phyloP scores from a whole-genome alignment of 1,284 basidiomycete species.

The Anthracocystis panici-leucophaei region DNA sequence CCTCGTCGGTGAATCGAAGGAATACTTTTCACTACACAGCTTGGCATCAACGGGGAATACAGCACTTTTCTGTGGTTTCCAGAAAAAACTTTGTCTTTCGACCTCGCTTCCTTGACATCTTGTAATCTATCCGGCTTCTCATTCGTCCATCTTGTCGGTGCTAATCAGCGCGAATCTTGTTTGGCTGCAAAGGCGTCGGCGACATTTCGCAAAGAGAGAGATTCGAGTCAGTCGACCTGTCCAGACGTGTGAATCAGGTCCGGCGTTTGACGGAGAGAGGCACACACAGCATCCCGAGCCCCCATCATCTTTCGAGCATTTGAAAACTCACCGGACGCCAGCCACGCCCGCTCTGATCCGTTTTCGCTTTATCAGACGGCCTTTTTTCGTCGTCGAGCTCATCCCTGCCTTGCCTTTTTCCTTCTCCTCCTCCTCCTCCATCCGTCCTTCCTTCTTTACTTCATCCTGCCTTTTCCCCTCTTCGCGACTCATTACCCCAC shows the following conservation, averaged over 20 bases:
- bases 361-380: constrained; percentile 1
- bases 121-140: constrained; percentile 36
- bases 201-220: background rate
- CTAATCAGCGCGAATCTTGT: constrained; percentile 28
- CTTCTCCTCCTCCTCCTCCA: constrained; percentile 52
- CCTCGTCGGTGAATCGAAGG: too few species aligned
- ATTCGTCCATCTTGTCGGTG: constrained; percentile 21
- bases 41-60: background rate
- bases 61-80: background rate
- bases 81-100: background rate
- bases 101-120: constrained; percentile 3
- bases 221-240: constrained; percentile 6
- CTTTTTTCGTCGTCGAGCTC: background rate
- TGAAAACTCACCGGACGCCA: too few species aligned
- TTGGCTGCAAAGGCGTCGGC: too few species aligned
- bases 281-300: background rate
- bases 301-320: too few species aligned
- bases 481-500: background rate
- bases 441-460: constrained; percentile 43
- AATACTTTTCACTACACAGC: too few species aligned
- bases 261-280: constrained; percentile 9
- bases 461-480: constrained; percentile 29
- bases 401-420: background rate
- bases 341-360: constrained; percentile 13
- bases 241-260: background rate